These are phyloP conservation scores for Arbutus unedo DNA, from an alignment of 148 eudicot genomes.

Conservation along the genomic window DNA sequence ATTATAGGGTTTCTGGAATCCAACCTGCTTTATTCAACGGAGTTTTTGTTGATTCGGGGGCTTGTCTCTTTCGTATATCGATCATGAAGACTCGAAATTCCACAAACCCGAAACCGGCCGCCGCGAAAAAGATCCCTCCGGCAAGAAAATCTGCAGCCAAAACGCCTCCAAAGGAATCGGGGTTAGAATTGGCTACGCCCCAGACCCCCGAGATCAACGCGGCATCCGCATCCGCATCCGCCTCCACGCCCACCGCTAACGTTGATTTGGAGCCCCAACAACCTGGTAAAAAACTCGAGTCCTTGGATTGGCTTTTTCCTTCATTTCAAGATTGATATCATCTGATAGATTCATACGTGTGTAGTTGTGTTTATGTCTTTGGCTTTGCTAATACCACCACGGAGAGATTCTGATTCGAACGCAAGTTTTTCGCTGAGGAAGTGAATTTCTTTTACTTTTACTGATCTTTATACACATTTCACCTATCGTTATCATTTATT, in stretches of 20 bases:
- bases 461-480: not conserved
- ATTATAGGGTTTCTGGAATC: not conserved
- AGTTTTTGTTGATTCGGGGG: not conserved
- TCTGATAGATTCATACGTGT: not conserved
- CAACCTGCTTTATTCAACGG: not conserved
- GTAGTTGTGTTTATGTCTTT: not conserved
- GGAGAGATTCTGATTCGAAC: not conserved
- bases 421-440: not conserved
- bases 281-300: conserved; percentile 30
- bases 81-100: conserved; percentile 70
- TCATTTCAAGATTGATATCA: not conserved
- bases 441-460: not conserved
- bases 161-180: conserved; percentile 26
- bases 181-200: conserved; percentile 12
- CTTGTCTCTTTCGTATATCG: not conserved
- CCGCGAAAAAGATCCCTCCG: conserved; percentile 49
- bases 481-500: not conserved
- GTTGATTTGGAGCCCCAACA: conserved; percentile 26
- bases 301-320: not conserved
- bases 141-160: conserved; percentile 43
- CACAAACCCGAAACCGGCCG: conserved; percentile 42
- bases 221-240: conserved; percentile 20
- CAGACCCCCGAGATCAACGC: conserved; percentile 19
- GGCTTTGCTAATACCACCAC: not conserved
- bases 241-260: conserved; percentile 17